Evolutionary conservation across 345 rosid genomes (phyloP).

Genomic region (Eutrema heterophyllum): DNA sequence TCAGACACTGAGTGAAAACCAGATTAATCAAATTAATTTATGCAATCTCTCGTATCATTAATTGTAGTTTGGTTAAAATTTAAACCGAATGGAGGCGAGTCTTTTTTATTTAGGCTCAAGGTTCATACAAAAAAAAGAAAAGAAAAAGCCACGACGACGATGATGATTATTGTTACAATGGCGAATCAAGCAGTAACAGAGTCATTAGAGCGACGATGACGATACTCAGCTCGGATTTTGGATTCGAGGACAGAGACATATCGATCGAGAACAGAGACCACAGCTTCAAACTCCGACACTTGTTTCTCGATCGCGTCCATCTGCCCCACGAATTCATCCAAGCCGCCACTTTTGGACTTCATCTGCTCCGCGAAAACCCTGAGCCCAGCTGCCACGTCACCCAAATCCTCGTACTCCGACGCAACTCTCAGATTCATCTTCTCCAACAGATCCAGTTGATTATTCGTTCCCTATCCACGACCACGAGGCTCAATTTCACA

Average conservation of each 20-base stretch:
- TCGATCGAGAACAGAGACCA: constrained; percentile 67
- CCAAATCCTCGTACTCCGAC: constrained; percentile 65
- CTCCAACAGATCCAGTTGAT: constrained; percentile 64
- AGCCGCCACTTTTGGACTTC: constrained; percentile 54
- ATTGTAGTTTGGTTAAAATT: neutral
- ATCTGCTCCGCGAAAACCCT: constrained; percentile 76
- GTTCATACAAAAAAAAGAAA: no score
- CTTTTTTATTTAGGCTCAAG: neutral
- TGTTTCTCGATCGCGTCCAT: constrained; percentile 73
- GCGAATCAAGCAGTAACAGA: constrained; percentile 4
- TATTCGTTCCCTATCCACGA: constrained; percentile 55
- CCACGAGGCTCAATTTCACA: neutral
- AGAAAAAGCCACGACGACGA: neutral
- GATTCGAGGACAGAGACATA: constrained; percentile 73
- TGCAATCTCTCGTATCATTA: neutral
- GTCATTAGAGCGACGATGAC: constrained; percentile 12
- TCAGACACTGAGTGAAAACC: neutral
- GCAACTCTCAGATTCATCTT: constrained; percentile 77
- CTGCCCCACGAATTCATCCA: constrained; percentile 71
- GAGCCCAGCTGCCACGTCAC: constrained; percentile 72
- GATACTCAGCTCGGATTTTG: constrained; percentile 43
- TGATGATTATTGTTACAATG: neutral
- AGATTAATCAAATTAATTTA: neutral
- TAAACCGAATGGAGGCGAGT: neutral
- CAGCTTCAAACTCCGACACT: constrained; percentile 74